Base-by-base conservation (phyloP, 768 basidiomycete species). In the Royoungia palumana region DNA sequence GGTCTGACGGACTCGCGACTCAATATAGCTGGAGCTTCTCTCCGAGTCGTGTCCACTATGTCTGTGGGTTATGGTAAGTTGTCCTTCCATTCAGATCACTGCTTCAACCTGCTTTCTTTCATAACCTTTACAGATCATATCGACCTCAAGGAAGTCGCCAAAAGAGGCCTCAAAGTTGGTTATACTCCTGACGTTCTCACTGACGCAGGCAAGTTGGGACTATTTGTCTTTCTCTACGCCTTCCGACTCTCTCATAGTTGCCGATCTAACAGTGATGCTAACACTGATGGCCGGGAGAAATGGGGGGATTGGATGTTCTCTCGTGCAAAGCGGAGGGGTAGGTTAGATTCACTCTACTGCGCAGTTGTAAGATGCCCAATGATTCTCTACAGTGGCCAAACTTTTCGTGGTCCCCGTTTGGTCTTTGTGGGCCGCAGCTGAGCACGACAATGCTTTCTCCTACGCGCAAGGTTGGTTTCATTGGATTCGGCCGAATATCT, bases 131-230 rank as follows among this genome's bases (percentile, higher is more conserved):
- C 56, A 94, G 95, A 99, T 46, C 96, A 98, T 54, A 76, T 92
- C 34, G 80, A 88, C 53, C 70, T 88, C 1, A 64, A 72, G 19
- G 81, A 78, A 25, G 67, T 85, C 7, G 75, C 81, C 11, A 70
- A 76, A 56, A 78, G 83, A 14, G 74, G 76, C 2, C 76, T 98
- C 49, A 78, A 76, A 39, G 65, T 97, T 6, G 96, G 96, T 7
- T 91, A 92, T 66, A 98, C 94, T 0, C 96, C 95, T 0, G 92
- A 94, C 47, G 87, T 97, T 6, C 77, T 99, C 14, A 94, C 88
- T 5, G 91, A 93, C 60, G 92, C 95, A 55, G 92, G 92, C 83
- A 59, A 44, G 69, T 54, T 21, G 16, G 5, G 1, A 43, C 14
- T 24, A 17, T 25, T 5, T 44, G 28, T 44, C 5, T 11, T 37